Evolutionary conservation across 345 rosid species (phyloP).

Genomic region (Citrus australasica): DNA sequence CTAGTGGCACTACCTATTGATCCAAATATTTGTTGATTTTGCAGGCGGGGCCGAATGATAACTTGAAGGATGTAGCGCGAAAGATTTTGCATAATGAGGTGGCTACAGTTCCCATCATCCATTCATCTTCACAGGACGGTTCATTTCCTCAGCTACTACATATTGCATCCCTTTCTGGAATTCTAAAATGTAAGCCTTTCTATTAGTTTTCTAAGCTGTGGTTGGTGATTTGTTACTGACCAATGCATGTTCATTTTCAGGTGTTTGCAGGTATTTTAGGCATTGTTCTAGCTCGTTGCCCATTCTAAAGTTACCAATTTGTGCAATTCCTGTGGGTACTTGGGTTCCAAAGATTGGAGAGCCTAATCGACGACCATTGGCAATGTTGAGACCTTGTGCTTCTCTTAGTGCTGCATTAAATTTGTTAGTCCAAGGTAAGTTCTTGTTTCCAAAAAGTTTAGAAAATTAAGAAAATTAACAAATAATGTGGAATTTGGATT

Average conservation of each 20-base stretch:
- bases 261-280: constrained; percentile 54
- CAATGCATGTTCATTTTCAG: constrained; percentile 29
- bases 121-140: constrained; percentile 53
- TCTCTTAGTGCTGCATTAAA: constrained; percentile 62
- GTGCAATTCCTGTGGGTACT: constrained; percentile 47
- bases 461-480: not conserved
- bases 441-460: constrained; percentile 1
- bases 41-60: constrained; percentile 56
- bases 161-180: constrained; percentile 47
- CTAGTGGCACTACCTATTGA: not conserved
- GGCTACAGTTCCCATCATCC: constrained; percentile 44
- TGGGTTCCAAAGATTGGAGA: constrained; percentile 61
- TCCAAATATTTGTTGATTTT: constrained; percentile 13
- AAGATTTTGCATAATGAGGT: constrained; percentile 48
- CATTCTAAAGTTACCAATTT: constrained; percentile 43
- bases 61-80: constrained; percentile 44
- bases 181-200: constrained; percentile 46
- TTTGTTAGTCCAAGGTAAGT: constrained; percentile 60
- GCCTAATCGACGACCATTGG: constrained; percentile 42
- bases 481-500: not conserved
- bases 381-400: constrained; percentile 57
- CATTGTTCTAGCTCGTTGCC: constrained; percentile 46
- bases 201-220: not conserved
- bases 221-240: constrained; percentile 21
- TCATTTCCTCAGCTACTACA: constrained; percentile 57